phyloP scores from a whole-genome alignment of 2,329 filamentous ascomycete genomes.

The Diplocarpon rosae region DNA sequence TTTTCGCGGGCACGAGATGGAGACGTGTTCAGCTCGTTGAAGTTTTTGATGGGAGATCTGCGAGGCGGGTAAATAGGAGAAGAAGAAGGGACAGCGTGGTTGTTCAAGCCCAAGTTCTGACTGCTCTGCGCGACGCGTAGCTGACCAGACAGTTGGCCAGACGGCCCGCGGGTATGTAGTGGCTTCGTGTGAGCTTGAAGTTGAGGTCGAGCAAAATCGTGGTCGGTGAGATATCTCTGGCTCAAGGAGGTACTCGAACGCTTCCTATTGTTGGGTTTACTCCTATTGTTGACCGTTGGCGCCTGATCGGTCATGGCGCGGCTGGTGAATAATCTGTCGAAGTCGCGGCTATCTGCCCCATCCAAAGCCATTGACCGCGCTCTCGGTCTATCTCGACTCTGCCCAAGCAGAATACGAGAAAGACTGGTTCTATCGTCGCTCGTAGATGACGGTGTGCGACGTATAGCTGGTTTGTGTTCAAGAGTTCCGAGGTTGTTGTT shows the following conservation, averaged over 20 bases:
- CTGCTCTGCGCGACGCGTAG: neutral
- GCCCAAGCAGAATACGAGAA: constrained; percentile 3
- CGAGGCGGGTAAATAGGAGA: constrained; percentile 7
- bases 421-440: constrained; percentile 3
- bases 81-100: too few species aligned
- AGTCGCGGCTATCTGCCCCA: neutral
- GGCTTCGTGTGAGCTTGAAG: constrained; percentile 8
- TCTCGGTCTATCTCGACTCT: neutral
- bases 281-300: constrained; percentile 1
- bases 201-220: neutral
- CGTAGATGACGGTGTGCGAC: neutral
- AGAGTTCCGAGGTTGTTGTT: too few species aligned
- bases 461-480: neutral
- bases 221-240: neutral
- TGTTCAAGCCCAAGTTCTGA: too few species aligned
- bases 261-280: neutral
- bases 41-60: constrained; percentile 7
- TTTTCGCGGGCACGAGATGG: neutral
- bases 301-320: neutral
- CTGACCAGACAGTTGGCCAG: constrained; percentile 5
- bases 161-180: constrained; percentile 15
- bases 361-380: constrained; percentile 1
- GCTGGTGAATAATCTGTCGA: constrained; percentile 3
- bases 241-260: neutral
- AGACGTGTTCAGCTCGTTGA: neutral